Conservation (phyloP, 78 protist species). For the Dictyostelium brefeldianum region DNA sequence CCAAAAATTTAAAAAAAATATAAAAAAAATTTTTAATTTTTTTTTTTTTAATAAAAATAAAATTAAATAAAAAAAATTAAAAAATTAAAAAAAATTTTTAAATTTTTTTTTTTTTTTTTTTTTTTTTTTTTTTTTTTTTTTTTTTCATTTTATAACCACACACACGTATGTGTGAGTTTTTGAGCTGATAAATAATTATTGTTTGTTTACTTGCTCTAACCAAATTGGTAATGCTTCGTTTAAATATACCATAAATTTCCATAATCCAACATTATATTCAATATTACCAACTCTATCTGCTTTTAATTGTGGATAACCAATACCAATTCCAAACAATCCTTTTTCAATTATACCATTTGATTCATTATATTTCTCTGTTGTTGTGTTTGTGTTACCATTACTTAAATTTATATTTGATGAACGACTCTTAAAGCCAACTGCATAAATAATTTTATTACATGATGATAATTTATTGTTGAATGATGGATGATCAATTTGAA, state of each 20-base stretch:
- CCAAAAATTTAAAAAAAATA: too few relatives aligned
- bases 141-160: too few relatives aligned
- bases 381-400: not conserved
- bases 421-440: not conserved
- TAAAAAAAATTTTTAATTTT: too few relatives aligned
- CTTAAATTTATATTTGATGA: not conserved
- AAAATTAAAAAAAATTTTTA: too few relatives aligned
- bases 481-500: not conserved
- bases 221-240: slow-evolving; percentile 1
- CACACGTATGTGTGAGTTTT: too few relatives aligned
- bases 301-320: slow-evolving; percentile 2
- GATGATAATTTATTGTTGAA: not conserved
- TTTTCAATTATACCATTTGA: not conserved
- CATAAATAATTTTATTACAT: not conserved
- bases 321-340: slow-evolving; percentile 4
- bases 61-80: too few relatives aligned
- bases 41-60: too few relatives aligned
- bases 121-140: too few relatives aligned
- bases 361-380: not conserved
- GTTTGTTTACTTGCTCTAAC: not conserved
- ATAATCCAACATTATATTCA: slow-evolving; percentile 16
- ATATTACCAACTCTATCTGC: slow-evolving; percentile 8
- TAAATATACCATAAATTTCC: slow-evolving; percentile 20
- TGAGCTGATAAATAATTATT: too few relatives aligned
- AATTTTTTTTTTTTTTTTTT: too few relatives aligned